A percentile compares a stretch with the other conserved stretches of the same genome.
Conservation (phyloP, 305 asterid species). For the Striga hermonthica region DNA sequence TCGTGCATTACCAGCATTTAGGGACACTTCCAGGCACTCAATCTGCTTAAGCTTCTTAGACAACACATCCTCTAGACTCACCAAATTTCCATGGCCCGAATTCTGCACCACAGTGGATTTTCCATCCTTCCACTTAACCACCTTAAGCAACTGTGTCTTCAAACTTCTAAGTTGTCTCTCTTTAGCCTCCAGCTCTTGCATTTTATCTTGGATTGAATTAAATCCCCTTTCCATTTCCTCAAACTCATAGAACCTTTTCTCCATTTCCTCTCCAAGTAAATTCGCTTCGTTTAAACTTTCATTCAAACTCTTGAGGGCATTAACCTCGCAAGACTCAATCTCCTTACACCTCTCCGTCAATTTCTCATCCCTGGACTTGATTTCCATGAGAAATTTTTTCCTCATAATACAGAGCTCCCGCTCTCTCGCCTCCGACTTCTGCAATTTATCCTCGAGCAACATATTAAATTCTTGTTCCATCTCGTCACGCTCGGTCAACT, state of each 20-base stretch:
- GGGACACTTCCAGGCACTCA: constrained; percentile 6
- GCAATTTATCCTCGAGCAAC: constrained; percentile 22
- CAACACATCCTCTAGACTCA: neutral
- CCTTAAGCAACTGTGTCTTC: constrained; percentile 5
- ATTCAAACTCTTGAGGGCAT: constrained; percentile 1
- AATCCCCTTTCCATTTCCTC: constrained; percentile 22
- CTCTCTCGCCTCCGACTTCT: constrained; percentile 23
- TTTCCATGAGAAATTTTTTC: constrained; percentile 17
- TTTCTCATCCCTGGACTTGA: constrained; percentile 20
- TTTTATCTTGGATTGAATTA: constrained; percentile 20
- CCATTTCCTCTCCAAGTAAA: constrained; percentile 13
- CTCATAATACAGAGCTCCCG: constrained; percentile 10
- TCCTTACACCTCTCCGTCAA: constrained; percentile 7
- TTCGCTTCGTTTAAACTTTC: constrained; percentile 15
- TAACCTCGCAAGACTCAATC: constrained; percentile 3
- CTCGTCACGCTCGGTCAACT: constrained; percentile 32
- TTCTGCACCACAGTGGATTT: constrained; percentile 10
- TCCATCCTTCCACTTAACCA: constrained; percentile 18
- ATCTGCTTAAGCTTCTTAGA: constrained; percentile 24
- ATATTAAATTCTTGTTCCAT: constrained; percentile 8
- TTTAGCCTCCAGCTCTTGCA: constrained; percentile 1
- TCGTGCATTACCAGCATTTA: constrained; percentile 8
- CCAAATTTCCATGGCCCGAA: constrained; percentile 21
- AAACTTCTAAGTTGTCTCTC: neutral
- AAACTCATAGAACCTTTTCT: constrained; percentile 24